These are phyloP conservation scores for Elaeagnus macrophylla DNA, from an alignment of 306 rosid species.

Conservation along the genomic window DNA sequence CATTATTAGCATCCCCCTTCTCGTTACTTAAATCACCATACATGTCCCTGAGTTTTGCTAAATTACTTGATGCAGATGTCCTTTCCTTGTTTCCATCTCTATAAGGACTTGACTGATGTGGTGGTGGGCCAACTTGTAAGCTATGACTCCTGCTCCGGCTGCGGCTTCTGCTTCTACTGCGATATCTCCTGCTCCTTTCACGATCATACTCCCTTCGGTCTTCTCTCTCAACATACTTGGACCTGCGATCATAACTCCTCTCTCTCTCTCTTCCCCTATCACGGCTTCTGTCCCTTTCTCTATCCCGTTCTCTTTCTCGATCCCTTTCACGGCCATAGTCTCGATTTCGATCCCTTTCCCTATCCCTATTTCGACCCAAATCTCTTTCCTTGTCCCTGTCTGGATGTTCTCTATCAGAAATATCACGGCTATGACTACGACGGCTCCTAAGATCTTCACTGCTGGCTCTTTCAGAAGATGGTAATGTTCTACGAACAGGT, in stretches of 20 bases:
- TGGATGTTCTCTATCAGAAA: constrained; percentile 46
- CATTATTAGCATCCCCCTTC: constrained; percentile 44
- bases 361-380: constrained; percentile 11
- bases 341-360: constrained; percentile 10
- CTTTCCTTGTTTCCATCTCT: constrained; percentile 46
- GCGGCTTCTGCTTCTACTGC: constrained; percentile 50
- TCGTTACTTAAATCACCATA: constrained; percentile 68
- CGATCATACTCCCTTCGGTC: constrained; percentile 61
- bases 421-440: constrained; percentile 67
- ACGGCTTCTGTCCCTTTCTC: constrained; percentile 33
- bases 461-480: constrained; percentile 45
- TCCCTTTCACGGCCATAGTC: constrained; percentile 26
- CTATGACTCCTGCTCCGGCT: constrained; percentile 70
- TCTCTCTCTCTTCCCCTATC: constrained; percentile 43
- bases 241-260: constrained; percentile 47
- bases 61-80: constrained; percentile 61
- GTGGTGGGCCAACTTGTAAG: constrained; percentile 45
- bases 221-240: constrained; percentile 45
- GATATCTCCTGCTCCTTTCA: constrained; percentile 39
- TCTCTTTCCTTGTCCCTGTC: constrained; percentile 41
- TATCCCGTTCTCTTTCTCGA: constrained; percentile 25
- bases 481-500: constrained; percentile 73
- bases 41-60: constrained; percentile 84
- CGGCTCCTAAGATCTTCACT: constrained; percentile 41
- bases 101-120: constrained; percentile 39